Evolutionary conservation across 306 rosid genomes (phyloP).

Genomic region (Chamaecrista fasciculata): DNA sequence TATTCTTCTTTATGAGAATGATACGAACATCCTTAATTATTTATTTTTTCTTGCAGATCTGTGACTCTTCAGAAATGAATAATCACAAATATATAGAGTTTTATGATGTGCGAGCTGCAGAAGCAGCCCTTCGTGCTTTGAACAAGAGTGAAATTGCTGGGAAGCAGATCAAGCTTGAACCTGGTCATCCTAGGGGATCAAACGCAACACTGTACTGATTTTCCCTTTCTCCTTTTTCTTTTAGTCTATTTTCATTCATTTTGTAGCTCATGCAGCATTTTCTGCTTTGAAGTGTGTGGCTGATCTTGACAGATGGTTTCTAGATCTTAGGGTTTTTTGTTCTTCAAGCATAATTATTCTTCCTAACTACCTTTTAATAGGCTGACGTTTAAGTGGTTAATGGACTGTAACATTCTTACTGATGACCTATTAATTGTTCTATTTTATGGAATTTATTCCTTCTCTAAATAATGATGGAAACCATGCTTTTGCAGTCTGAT

Average conservation of each 20-base stretch:
- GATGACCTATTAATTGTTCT: slow-evolving; percentile 9
- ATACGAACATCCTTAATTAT: not conserved
- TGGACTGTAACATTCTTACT: slow-evolving; percentile 1
- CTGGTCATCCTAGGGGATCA: slow-evolving; percentile 48
- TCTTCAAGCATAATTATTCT: slow-evolving; percentile 4
- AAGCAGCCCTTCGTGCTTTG: slow-evolving; percentile 61
- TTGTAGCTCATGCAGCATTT: slow-evolving; percentile 12
- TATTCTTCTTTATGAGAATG: slow-evolving; percentile 10
- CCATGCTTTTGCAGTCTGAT: slow-evolving; percentile 52
- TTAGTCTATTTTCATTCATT: slow-evolving; percentile 8
- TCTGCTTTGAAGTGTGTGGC: slow-evolving; percentile 10
- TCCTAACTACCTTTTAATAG: slow-evolving; percentile 6
- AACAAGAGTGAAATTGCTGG: slow-evolving; percentile 63
- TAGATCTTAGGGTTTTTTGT: slow-evolving; percentile 10
- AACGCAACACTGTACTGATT: slow-evolving; percentile 48
- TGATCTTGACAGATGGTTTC: slow-evolving; percentile 5
- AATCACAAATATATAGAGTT: slow-evolving; percentile 56
- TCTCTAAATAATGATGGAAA: slow-evolving; percentile 26
- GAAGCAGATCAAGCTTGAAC: slow-evolving; percentile 74
- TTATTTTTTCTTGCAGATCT: slow-evolving; percentile 50
- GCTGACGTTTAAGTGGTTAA: slow-evolving; percentile 19
- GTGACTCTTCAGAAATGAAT: slow-evolving; percentile 50
- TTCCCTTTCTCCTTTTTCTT: slow-evolving; percentile 2
- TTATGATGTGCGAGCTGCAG: slow-evolving; percentile 76
- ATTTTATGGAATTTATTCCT: slow-evolving; percentile 10